A percentile compares a stretch with the other conserved stretches of the same genome.
Evolutionary conservation across 345 rosid genomes (phyloP).

Genomic region (Stellera chamaejasme): DNA sequence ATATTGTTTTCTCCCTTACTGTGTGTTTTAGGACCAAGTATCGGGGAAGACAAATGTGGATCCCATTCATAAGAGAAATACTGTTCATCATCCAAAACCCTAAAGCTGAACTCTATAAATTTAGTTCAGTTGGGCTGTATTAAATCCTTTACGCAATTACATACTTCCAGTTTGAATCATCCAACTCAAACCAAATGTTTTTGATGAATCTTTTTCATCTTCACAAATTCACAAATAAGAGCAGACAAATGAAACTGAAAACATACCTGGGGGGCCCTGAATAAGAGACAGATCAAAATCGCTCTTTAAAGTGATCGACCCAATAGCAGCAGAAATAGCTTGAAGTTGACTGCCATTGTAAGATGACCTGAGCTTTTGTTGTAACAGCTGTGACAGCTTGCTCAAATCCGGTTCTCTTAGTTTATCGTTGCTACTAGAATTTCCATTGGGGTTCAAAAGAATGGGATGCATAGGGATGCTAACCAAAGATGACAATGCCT

Average conservation of each 20-base stretch:
- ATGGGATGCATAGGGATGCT: constrained; percentile 66
- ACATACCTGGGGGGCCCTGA: constrained; percentile 98
- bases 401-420: constrained; percentile 31
- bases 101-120: no score
- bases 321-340: constrained; percentile 62
- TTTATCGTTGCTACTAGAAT: constrained; percentile 26
- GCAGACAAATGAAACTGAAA: not conserved
- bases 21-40: no score
- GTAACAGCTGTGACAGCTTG: constrained; percentile 58
- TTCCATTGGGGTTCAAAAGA: constrained; percentile 57
- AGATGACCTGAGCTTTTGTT: constrained; percentile 55
- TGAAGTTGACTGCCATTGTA: constrained; percentile 85
- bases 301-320: constrained; percentile 37
- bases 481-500: constrained; percentile 68
- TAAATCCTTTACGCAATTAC: not conserved
- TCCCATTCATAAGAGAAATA: no score
- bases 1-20: no score
- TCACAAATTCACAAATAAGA: not conserved
- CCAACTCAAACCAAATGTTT: no score
- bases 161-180: no score
- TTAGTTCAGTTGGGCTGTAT: no score
- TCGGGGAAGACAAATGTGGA: no score
- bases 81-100: no score
- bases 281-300: constrained; percentile 75
- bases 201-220: no score